phyloP scores from a whole-genome alignment of 2,329 filamentous ascomycete genomes.

The Fusarium avenaceum region DNA sequence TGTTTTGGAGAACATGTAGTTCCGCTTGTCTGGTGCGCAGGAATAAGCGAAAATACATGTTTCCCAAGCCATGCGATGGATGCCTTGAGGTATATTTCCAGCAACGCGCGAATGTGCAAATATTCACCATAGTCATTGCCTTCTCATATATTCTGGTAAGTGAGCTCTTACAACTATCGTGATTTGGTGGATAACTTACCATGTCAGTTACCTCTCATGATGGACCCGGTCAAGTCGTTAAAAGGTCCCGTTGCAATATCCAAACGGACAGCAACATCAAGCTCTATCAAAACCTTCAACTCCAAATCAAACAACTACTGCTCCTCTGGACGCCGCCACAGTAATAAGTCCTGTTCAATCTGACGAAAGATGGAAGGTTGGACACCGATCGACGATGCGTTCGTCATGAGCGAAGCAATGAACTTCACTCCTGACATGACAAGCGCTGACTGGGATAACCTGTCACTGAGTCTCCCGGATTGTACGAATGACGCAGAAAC shows the following conservation, averaged over 20 bases:
- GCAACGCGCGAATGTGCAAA: slow-evolving; percentile 1
- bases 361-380: neutral
- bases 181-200: neutral
- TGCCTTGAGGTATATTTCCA: neutral
- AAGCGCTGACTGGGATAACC: neutral
- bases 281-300: neutral
- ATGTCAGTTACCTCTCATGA: neutral
- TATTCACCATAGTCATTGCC: neutral
- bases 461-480: neutral
- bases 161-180: neutral
- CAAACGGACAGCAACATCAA: slow-evolving; percentile 2
- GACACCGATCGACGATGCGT: neutral
- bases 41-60: neutral
- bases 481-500: slow-evolving; percentile 24
- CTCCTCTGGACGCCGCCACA: neutral
- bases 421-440: neutral
- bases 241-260: slow-evolving; percentile 15
- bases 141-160: neutral
- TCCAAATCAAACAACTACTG: neutral
- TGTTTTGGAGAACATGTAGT: neutral
- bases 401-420: neutral
- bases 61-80: neutral
- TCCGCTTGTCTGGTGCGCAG: neutral
- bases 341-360: neutral
- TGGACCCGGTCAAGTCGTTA: slow-evolving; percentile 25